Evolutionary conservation across 495 filamentous ascomycete genomes (phyloP), one percentile per base, ranked within the genome.

Genomic region (Amphirosellinia nigrospora): DNA sequence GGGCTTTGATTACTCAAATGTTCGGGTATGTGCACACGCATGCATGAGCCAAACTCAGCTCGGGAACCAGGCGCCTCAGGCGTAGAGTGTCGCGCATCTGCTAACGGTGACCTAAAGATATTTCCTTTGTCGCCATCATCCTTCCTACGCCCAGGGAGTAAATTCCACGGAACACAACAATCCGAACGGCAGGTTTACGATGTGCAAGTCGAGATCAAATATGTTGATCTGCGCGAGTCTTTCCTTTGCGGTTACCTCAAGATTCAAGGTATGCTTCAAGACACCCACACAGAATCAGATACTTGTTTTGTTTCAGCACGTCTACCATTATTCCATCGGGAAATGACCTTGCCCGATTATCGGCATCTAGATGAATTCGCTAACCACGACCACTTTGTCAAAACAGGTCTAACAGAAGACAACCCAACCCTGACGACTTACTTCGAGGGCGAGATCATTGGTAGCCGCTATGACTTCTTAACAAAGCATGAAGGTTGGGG

Each of bases 361-460:
- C 5, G n/a, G n/a, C 69, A 13, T 62, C 48, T 55, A 21, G 28
- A 55, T 46, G 23, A 48, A 43, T 45, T 45, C 52, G 64, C 73
- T 75, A 68, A 79, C 66, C 4, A 58, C 2, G 5, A 48, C 55
- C 28, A 32, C 28, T 62, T 19, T 38, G 8, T 58, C 9, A 19
- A 6, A 48, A 30, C 72, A 98, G 95, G 96, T 46, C 85, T 99
- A 16, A 98, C 96, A 2, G 90, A 96, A 77, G 93, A 98, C 80
- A 94, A 98, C 79, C 94, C 95, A 43, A 98, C 95, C 36, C 81
- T 99, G 50, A 98, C 94, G 2, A 99, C 96, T 3, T 99, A 96
- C 77, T 99, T 99, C 74, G 94, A 98, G 82, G 96, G 95, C 72
- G 96, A 99, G 82, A 97, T 99, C 48, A 98, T 99, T 71, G 96